Base-by-base conservation (phyloP, 2,329 filamentous ascomycete species). In the Ophiostoma angusticollis region DNA sequence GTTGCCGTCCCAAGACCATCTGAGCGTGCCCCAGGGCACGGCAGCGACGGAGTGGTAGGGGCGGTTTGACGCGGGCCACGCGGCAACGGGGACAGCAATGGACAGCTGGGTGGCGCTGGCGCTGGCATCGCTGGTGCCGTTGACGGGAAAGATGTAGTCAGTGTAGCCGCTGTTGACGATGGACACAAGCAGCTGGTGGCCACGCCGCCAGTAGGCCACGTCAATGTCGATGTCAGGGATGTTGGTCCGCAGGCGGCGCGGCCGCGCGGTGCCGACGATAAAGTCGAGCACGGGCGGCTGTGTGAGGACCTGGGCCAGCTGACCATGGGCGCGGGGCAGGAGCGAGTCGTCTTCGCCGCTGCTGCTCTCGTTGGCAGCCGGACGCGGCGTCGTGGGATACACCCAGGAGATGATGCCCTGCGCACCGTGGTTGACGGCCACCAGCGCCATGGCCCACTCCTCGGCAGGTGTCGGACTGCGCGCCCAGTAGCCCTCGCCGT, bases 401-500 rank as follows among this genome's bases (percentile, higher is more conserved):
- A 65, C 57, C 65, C 65, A 69, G 12, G 58, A 57, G 3, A 67
- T 57, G 17, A 65, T 54, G 4, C 54, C 59, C 45, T 60, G 59
- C 13, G 56, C 62, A n/a, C 61, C 63, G 44, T 64, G 61, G 46
- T 67, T 63, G 30, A 70, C 55, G 0, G 60, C 62, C 12, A 68
- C 50, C 17, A 58, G 49, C 37, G 57, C 59, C 64, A 68, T 69
- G 16, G 54, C 65, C 40, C 59, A 57, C 21, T 56, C 56, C 52
- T 70, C 66, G 9, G 51, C 57, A 3, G 53, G 44, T 1, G 58
- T 64, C 8, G 66, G 66, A 41, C 65, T 60, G 9, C 65, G 54
- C n/a, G 49, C 36, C 64, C 65, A 68, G 51, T 68, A 68, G 14
- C 55, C 58, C 49, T 68, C 60, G 31, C 64, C 64, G 40, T 62